Evolutionary conservation across 2,329 filamentous ascomycete species (phyloP).

Genomic region (Calonectria crousiana): DNA sequence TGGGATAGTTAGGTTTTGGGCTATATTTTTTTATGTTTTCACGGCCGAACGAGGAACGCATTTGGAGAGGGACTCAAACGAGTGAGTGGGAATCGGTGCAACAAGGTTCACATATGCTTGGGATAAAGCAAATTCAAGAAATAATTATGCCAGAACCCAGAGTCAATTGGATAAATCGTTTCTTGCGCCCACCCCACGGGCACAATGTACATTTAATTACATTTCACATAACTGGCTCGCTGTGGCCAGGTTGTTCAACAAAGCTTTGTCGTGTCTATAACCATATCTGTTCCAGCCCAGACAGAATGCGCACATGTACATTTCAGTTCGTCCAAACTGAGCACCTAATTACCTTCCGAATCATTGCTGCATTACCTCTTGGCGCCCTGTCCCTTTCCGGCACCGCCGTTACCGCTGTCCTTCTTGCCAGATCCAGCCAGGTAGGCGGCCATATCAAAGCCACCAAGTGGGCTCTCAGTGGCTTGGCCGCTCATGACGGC

Average conservation of each 20-base stretch:
- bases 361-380: constrained; percentile 45
- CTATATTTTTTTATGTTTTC: constrained; percentile 16
- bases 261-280: background rate
- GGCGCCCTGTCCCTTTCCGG: constrained; percentile 56
- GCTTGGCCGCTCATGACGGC: constrained; percentile 60
- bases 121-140: background rate
- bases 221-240: background rate
- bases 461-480: constrained; percentile 60
- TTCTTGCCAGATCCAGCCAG: constrained; percentile 68
- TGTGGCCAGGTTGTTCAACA: background rate
- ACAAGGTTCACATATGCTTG: background rate
- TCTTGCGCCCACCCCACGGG: background rate
- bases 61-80: background rate
- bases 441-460: constrained; percentile 74
- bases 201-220: background rate
- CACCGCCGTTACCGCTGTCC: constrained; percentile 45
- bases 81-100: background rate
- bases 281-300: background rate
- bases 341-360: background rate
- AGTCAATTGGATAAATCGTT: constrained; percentile 2
- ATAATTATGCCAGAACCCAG: background rate
- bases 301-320: constrained; percentile 9
- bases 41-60: constrained; percentile 17
- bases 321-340: constrained; percentile 1
- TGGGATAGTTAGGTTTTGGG: background rate